Percentiles rank a stretch among this genome's conserved stretches.
Evolutionary conservation across 2,329 filamentous ascomycete species (phyloP).

Genomic region (Fusarium secorum): DNA sequence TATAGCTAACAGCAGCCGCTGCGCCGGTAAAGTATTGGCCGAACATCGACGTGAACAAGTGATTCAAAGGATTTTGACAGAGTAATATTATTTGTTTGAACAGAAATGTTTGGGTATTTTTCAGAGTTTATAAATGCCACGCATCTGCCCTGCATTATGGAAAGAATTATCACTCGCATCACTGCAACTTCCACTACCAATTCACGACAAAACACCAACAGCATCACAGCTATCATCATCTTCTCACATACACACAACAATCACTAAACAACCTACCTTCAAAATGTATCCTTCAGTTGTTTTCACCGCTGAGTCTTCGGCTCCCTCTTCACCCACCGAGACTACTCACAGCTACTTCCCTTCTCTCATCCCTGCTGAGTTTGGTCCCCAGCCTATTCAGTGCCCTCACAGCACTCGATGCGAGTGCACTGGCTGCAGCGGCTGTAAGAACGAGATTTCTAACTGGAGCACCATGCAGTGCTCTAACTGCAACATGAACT

Average conservation of each 20-base stretch:
- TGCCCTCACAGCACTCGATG: not conserved
- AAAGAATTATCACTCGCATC: not conserved
- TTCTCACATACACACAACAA: not conserved
- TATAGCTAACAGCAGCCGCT: not conserved
- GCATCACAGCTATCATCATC: not conserved
- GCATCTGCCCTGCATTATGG: too few species aligned
- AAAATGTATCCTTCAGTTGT: not conserved
- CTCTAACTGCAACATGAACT: not conserved
- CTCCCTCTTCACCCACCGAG: not conserved
- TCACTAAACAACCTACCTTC: not conserved
- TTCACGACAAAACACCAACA: too few species aligned
- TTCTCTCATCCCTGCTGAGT: not conserved
- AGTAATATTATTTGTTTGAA: accelerated
- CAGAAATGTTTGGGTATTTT: too few species aligned
- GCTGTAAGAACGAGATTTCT: not conserved
- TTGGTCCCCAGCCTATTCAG: not conserved
- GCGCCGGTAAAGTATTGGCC: not conserved
- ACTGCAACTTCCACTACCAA: not conserved
- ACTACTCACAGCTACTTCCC: not conserved
- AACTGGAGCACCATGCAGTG: not conserved
- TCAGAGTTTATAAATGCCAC: not conserved
- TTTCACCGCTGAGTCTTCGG: not conserved
- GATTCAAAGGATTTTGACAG: accelerated
- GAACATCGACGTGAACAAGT: not conserved
- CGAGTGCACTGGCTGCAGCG: not conserved